Percentiles rank a stretch among this genome's conserved stretches.
These are phyloP conservation scores for Solanum chacoense DNA, from an alignment of 305 asterid genomes.

Conservation along the genomic window DNA sequence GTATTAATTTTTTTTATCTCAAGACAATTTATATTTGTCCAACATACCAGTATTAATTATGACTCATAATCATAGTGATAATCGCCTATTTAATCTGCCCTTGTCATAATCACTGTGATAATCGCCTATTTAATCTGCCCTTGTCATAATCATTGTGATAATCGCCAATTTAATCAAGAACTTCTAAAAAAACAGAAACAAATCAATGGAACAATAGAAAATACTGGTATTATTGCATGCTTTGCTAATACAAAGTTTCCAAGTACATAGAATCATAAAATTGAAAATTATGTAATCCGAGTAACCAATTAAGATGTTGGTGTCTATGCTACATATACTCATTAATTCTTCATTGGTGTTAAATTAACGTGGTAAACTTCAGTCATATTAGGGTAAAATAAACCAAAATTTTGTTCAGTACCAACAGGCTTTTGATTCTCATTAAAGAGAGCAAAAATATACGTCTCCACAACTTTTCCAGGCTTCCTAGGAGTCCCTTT, in stretches of 20 bases:
- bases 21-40: neutral
- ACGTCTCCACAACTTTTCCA: constrained; percentile 11
- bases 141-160: too few species aligned
- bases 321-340: neutral
- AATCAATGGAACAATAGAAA: neutral
- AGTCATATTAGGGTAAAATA: constrained; percentile 18
- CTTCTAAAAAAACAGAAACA: too few species aligned
- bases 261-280: neutral
- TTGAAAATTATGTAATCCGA: neutral
- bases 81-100: too few species aligned
- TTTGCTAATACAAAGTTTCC: neutral
- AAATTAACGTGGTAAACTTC: constrained; percentile 27
- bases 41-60: neutral
- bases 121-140: too few species aligned
- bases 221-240: neutral
- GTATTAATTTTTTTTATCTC: too few species aligned
- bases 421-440: constrained; percentile 24
- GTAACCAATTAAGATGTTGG: neutral
- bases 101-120: too few species aligned
- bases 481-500: constrained; percentile 16
- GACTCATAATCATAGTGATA: too few species aligned
- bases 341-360: neutral
- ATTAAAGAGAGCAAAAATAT: constrained; percentile 23
- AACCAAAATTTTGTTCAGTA: constrained; percentile 19
- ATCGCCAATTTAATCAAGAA: neutral